Percentiles rank a stretch among this genome's conserved stretches.
Evolutionary conservation across 1,284 basidiomycete species (phyloP).

Genomic region (Flammula alnicola): DNA sequence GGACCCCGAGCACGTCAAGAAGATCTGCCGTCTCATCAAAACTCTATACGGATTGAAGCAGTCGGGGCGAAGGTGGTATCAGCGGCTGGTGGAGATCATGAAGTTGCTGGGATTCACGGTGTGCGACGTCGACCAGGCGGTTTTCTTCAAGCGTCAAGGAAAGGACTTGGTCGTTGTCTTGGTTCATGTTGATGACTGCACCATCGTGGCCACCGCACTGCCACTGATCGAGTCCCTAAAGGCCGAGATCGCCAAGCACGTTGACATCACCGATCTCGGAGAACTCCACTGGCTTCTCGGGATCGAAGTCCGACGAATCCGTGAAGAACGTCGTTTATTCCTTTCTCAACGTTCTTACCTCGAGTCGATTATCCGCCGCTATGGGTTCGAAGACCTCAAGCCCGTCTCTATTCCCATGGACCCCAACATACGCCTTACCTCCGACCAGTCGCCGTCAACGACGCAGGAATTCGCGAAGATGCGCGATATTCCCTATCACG

Average conservation of each 20-base stretch:
- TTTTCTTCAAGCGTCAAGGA: constrained; percentile 18
- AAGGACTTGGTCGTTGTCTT: constrained; percentile 10
- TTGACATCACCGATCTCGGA: too few species aligned
- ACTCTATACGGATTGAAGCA: constrained; percentile 22
- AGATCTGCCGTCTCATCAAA: too few species aligned
- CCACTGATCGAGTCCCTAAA: constrained; percentile 27
- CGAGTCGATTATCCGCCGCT: constrained; percentile 27
- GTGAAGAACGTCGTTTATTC: constrained; percentile 18
- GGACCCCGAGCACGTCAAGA: constrained; percentile 9
- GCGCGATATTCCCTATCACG: constrained; percentile 28
- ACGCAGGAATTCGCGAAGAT: constrained; percentile 27
- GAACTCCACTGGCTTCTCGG: constrained; percentile 31
- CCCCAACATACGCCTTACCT: constrained; percentile 17
- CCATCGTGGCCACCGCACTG: constrained; percentile 15
- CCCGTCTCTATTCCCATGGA: too few species aligned
- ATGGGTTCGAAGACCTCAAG: too few species aligned
- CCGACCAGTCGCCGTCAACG: constrained; percentile 23
- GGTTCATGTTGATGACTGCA: constrained; percentile 27
- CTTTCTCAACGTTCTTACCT: constrained; percentile 32
- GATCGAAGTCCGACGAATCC: constrained; percentile 27
- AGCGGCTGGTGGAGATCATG: constrained; percentile 21
- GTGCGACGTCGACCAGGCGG: too few species aligned
- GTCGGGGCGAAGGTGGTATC: constrained; percentile 21
- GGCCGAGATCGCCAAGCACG: constrained; percentile 16
- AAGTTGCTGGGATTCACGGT: too few species aligned